Evolutionary conservation across 2,329 filamentous ascomycete species (phyloP), one percentile per base, ranked within the genome.

Genomic region (Colletotrichum liaoningense): DNA sequence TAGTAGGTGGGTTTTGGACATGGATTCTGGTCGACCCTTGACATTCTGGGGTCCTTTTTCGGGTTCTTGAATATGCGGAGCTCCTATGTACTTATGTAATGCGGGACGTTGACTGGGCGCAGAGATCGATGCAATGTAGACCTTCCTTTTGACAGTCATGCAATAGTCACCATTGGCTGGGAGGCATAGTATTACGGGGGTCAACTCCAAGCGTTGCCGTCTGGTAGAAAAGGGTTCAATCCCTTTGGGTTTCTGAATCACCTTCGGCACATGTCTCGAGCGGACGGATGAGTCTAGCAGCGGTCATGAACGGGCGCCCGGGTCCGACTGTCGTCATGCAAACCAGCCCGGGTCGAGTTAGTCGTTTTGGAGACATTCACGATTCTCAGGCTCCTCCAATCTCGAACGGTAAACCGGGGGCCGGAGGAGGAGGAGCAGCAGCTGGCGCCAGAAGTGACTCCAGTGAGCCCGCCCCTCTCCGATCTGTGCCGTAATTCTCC

Each of bases 401-500:
- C n/a, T 55, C 42, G 42, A 35, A 35, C 28, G 16, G 14, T 35
- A 14, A 28, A 55, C 62, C n/a, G 14, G 46, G 60, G 46, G 46
- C 38, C 38, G 38, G 38, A 14, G 26, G 38, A 22, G 52, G 24
- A 38, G 8, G 26, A 64, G 26, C 52, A 64, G 62, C 62, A 49
- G n/a, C 62, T 26, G 30, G 19, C 52, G 46, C 28, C 28, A 54
- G 60, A 26, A 26, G 19, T 49, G 30, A 26, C 38, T 58, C 42
- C 28, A 33, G 35, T 46, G 22, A 71, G 63, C 63, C 63, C 33
- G 46, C 63, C 56, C 66, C 55, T 65, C 70, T 70, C 70, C 60
- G 67, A 73, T 70, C 70, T 70, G 55, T 73, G 70, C 70, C 67
- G 70, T 46, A 26, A 55, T 54, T 35, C 67, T 69, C 55, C 52